Percentiles rank a stretch among this genome's conserved stretches.
phyloP scores from a whole-genome alignment of 495 filamentous ascomycete genomes.

The Aspergillus ellipticus region DNA sequence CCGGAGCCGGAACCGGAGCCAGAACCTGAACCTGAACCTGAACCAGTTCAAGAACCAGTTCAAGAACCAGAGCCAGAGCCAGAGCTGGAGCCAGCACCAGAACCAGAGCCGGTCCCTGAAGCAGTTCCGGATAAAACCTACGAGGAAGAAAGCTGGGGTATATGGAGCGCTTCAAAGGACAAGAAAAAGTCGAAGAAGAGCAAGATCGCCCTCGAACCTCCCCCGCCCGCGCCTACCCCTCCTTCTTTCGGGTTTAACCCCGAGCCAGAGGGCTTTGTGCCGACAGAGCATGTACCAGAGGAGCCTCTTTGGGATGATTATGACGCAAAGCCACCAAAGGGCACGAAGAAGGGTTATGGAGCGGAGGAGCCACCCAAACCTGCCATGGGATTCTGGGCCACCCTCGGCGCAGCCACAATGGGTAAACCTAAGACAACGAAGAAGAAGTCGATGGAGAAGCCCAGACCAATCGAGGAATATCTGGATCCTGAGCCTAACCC shows the following conservation, averaged over 20 bases:
- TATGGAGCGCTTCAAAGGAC: slow-evolving; percentile 35
- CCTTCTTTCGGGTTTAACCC: slow-evolving; percentile 46
- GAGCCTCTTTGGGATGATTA: slow-evolving; percentile 40
- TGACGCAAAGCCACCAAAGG: slow-evolving; percentile 34
- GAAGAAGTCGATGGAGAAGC: slow-evolving; percentile 33
- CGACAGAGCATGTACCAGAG: slow-evolving; percentile 22
- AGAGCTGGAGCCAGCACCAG: slow-evolving; percentile 13
- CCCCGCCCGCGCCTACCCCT: slow-evolving; percentile 50
- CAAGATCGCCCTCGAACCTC: slow-evolving; percentile 38
- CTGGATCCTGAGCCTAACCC: slow-evolving; percentile 29
- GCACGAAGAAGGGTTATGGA: slow-evolving; percentile 24
- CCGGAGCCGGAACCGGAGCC: slow-evolving; percentile 13
- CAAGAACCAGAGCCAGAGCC: slow-evolving; percentile 2
- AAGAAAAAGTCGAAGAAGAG: slow-evolving; percentile 46
- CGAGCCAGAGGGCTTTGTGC: slow-evolving; percentile 33
- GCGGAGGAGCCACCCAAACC: slow-evolving; percentile 31
- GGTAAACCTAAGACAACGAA: slow-evolving; percentile 35
- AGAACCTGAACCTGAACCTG: slow-evolving; percentile 20
- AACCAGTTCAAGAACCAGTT: slow-evolving; percentile 15
- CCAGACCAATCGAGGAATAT: slow-evolving; percentile 20
- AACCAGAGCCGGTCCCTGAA: slow-evolving; percentile 22
- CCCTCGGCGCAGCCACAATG: slow-evolving; percentile 33
- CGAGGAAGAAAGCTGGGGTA: slow-evolving; percentile 34
- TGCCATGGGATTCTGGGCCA: slow-evolving; percentile 46
- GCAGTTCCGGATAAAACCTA: slow-evolving; percentile 22